A percentile compares a stretch with the other conserved stretches of the same genome.
phyloP scores from a whole-genome alignment of 345 rosid genomes.

The Eucalyptus microcorys region DNA sequence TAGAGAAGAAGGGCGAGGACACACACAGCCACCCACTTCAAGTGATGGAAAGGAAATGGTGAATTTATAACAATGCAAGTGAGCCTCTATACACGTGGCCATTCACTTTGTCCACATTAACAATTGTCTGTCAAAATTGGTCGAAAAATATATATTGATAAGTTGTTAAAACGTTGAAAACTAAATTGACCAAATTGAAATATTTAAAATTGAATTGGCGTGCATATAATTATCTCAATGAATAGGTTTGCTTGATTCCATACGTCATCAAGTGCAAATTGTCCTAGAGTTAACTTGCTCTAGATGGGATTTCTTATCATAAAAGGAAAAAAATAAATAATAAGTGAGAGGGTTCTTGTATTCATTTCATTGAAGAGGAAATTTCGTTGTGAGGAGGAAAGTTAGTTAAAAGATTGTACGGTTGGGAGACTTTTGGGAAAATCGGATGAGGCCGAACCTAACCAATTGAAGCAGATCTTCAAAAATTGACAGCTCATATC shows the following conservation, averaged over 20 bases:
- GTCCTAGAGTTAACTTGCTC: neutral
- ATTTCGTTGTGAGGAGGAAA: neutral
- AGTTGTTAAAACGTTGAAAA: too few species aligned
- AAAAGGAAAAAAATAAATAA: neutral
- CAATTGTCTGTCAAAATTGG: neutral
- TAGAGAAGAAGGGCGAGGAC: neutral
- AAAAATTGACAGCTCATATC: neutral
- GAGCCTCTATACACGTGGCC: neutral
- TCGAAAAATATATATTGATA: too few species aligned
- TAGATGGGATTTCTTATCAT: neutral
- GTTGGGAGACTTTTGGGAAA: neutral
- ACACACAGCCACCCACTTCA: neutral
- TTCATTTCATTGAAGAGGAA: neutral
- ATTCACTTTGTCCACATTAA: neutral
- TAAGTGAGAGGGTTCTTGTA: neutral
- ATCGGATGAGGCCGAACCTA: neutral
- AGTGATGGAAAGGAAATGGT: neutral
- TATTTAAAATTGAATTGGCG: rapidly evolving
- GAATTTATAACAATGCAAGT: neutral
- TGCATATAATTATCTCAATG: too few species aligned
- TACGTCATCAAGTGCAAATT: neutral
- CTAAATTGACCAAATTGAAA: too few species aligned
- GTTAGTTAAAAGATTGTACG: neutral
- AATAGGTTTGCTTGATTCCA: neutral
- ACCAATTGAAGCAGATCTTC: neutral